phyloP scores from a whole-genome alignment of 23 red algal species.

The Gracilaria domingensis region DNA sequence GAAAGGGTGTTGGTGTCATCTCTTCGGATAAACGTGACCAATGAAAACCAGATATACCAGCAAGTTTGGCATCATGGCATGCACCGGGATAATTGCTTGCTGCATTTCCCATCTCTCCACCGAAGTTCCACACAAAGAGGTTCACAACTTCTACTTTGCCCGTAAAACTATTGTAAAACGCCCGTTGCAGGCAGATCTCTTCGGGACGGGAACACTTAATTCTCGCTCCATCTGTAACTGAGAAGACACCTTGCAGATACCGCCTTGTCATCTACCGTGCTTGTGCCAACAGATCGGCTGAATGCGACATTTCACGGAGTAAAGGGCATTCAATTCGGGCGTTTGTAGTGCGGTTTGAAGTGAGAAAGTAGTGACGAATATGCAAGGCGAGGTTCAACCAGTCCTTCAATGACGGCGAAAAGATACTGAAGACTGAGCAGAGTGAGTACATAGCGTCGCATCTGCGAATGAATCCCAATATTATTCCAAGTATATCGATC shows the following conservation, averaged over 20 bases:
- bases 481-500: too few species aligned
- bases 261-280: not conserved
- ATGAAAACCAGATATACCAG: not conserved
- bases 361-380: too few species aligned
- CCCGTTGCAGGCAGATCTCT: not conserved
- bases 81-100: slow-evolving; percentile 1
- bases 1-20: not conserved
- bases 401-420: too few species aligned
- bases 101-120: not conserved
- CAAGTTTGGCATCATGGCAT: slow-evolving; percentile 18
- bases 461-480: too few species aligned
- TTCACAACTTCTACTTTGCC: slow-evolving; percentile 36
- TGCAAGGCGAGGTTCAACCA: too few species aligned
- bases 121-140: slow-evolving; percentile 39
- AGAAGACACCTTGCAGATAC: slow-evolving; percentile 6
- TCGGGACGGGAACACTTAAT: not conserved
- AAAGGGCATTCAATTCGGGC: too few species aligned
- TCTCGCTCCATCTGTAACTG: slow-evolving; percentile 14
- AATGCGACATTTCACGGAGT: not conserved
- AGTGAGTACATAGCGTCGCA: too few species aligned
- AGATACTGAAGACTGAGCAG: too few species aligned
- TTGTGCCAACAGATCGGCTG: not conserved
- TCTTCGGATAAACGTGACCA: not conserved
- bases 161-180: slow-evolving; percentile 26
- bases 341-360: too few species aligned